Conservation (phyloP, 148 eudicot species). For the Rhododendron ferrugineum region DNA sequence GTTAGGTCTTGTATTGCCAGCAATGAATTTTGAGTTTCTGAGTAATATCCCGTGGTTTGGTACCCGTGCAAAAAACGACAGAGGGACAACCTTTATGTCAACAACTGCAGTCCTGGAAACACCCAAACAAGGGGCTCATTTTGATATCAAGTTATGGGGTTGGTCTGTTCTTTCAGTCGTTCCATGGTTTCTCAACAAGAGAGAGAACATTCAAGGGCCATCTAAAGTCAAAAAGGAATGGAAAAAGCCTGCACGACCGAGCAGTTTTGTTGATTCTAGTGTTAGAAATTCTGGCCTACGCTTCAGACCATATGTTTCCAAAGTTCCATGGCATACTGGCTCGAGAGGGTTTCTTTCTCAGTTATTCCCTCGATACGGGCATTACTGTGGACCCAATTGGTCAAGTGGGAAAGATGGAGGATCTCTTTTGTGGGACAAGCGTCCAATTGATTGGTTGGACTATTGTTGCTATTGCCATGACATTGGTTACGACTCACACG, state of each 20-base stretch:
- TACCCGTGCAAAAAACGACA: conserved; percentile 25
- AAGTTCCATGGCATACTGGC: conserved; percentile 98
- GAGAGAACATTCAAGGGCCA: conserved; percentile 46
- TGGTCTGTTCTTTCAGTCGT: conserved; percentile 54
- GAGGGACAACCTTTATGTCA: conserved; percentile 22
- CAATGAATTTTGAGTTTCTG: conserved; percentile 41
- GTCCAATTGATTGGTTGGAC: conserved; percentile 98
- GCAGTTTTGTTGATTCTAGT: conserved; percentile 18
- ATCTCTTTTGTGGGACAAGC: conserved; percentile 83
- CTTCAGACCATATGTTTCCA: conserved; percentile 88
- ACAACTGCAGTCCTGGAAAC: conserved; percentile 22
- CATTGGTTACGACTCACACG: conserved; percentile 86
- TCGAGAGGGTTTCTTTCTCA: conserved; percentile 77
- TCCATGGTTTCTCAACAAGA: conserved; percentile 55
- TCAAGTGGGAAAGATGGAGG: conserved; percentile 94
- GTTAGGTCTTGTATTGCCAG: conserved; percentile 7
- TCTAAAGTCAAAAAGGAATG: conserved; percentile 56
- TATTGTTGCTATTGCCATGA: conserved; percentile 98
- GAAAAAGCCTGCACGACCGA: conserved; percentile 44
- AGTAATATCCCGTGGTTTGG: conserved; percentile 36
- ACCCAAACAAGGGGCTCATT: conserved; percentile 28
- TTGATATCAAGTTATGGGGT: conserved; percentile 40
- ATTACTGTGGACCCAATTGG: conserved; percentile 99
- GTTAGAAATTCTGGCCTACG: conserved; percentile 36
- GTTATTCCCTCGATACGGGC: conserved; percentile 95